A percentile compares a stretch with the other conserved stretches of the same genome.
Conservation (phyloP, 768 basidiomycete genomes). For the Lentinula lateritia region DNA sequence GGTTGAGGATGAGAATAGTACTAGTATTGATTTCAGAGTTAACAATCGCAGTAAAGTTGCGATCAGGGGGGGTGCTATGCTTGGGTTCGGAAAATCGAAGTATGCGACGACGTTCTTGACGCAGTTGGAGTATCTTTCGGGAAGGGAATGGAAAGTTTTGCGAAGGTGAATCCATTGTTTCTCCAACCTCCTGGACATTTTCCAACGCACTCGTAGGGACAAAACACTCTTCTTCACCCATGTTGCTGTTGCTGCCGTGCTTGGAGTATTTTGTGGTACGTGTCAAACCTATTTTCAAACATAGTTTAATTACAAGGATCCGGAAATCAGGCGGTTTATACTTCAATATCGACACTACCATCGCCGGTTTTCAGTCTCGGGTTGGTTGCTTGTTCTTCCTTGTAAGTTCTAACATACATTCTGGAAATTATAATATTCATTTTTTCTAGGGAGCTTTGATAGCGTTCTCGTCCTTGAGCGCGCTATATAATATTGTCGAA, state of each 20-base stretch:
- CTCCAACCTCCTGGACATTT: no score
- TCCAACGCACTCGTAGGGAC: constrained; percentile 42
- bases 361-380: constrained; percentile 91
- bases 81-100: constrained; percentile 16
- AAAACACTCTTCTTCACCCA: constrained; percentile 82
- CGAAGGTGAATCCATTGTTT: constrained; percentile 35
- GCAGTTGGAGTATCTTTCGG: constrained; percentile 76
- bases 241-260: constrained; percentile 55
- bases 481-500: constrained; percentile 83
- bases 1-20: background rate
- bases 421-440: background rate
- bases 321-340: constrained; percentile 68
- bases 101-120: constrained; percentile 85
- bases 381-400: constrained; percentile 96
- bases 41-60: background rate
- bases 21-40: constrained; percentile 7
- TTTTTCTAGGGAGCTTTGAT: constrained; percentile 71
- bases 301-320: background rate
- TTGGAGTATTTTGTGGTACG: constrained; percentile 85
- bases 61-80: background rate
- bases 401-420: constrained; percentile 28
- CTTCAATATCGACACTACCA: constrained; percentile 70
- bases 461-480: constrained; percentile 87
- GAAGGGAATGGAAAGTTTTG: constrained; percentile 82
- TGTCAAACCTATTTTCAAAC: background rate